phyloP scores from a whole-genome alignment of 768 basidiomycete species.

The Tulasnella sp. region DNA sequence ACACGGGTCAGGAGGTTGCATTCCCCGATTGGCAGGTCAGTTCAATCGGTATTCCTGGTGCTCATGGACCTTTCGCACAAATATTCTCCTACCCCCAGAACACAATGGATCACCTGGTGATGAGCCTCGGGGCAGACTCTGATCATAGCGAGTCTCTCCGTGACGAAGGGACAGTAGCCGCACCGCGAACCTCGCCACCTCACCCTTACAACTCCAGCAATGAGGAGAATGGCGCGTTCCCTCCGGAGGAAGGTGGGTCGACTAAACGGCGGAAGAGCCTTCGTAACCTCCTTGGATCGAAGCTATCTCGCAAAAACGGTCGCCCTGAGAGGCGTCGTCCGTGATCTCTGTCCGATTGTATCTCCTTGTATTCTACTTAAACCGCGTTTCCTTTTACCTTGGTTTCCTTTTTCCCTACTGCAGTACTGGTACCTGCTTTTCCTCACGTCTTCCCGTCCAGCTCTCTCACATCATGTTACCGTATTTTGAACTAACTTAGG shows the following conservation, averaged over 20 bases:
- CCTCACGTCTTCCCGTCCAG: too few species aligned
- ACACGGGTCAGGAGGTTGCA: background rate
- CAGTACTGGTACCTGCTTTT: too few species aligned
- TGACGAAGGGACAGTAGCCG: background rate
- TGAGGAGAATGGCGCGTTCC: slow-evolving; percentile 1
- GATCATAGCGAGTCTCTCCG: slow-evolving; percentile 3
- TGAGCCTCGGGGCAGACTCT: slow-evolving; percentile 15
- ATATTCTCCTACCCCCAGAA: slow-evolving; percentile 12
- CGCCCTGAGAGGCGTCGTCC: background rate
- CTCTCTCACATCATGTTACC: too few species aligned
- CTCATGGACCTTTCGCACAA: slow-evolving; percentile 10
- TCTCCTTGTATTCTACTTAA: background rate
- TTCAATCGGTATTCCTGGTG: background rate
- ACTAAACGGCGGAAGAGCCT: slow-evolving; percentile 4
- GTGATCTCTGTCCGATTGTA: background rate
- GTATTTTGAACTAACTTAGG: too few species aligned
- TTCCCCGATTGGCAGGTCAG: slow-evolving; percentile 4
- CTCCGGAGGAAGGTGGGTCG: background rate
- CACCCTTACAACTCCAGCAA: background rate
- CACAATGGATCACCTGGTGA: slow-evolving; percentile 10
- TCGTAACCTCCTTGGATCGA: background rate
- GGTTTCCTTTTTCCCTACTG: background rate
- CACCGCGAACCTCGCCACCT: background rate
- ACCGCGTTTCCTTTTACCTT: background rate
- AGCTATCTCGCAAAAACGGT: background rate